Conservation (phyloP, 2,329 filamentous ascomycete genomes). For the Sporothrix humicola region DNA sequence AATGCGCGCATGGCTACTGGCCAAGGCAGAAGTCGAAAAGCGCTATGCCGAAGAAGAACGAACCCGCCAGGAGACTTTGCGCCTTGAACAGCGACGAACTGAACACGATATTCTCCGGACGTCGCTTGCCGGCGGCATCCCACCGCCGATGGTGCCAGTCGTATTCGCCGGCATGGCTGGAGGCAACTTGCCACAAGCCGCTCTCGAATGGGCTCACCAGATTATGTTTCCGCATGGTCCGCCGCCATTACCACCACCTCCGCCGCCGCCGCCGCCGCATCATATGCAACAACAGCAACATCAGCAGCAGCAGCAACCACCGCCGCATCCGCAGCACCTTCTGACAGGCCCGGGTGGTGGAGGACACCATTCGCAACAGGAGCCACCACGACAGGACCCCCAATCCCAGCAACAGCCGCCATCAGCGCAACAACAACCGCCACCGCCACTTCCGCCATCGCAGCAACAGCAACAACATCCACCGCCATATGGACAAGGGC, state of each 20-base stretch:
- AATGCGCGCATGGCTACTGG: conserved; percentile 73
- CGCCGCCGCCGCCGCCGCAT: conserved; percentile 12
- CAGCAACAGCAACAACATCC: conserved; percentile 57
- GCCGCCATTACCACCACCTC: conserved; percentile 23
- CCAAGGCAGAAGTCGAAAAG: conserved; percentile 75
- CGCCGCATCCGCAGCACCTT: conserved; percentile 16
- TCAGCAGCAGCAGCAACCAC: conserved; percentile 52
- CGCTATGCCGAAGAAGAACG: conserved; percentile 77
- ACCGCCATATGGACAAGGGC: conserved; percentile 43
- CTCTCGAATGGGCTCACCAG: conserved; percentile 72
- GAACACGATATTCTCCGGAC: conserved; percentile 75
- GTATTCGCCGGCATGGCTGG: conserved; percentile 76
- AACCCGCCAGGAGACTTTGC: conserved; percentile 66
- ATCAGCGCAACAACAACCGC: conserved; percentile 14
- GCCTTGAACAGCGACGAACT: conserved; percentile 73
- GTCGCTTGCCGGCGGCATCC: conserved; percentile 71
- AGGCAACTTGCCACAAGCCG: conserved; percentile 63
- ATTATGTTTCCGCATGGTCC: conserved; percentile 57
- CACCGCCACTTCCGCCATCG: neutral
- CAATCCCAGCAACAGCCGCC: conserved; percentile 30
- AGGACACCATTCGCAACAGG: conserved; percentile 7
- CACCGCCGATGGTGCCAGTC: conserved; percentile 74
- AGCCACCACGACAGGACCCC: conserved; percentile 48
- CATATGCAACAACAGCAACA: conserved; percentile 49
- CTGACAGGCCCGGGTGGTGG: neutral